Base-by-base conservation (phyloP, 2,329 filamentous ascomycete species). In the Metarhizium humberi region DNA sequence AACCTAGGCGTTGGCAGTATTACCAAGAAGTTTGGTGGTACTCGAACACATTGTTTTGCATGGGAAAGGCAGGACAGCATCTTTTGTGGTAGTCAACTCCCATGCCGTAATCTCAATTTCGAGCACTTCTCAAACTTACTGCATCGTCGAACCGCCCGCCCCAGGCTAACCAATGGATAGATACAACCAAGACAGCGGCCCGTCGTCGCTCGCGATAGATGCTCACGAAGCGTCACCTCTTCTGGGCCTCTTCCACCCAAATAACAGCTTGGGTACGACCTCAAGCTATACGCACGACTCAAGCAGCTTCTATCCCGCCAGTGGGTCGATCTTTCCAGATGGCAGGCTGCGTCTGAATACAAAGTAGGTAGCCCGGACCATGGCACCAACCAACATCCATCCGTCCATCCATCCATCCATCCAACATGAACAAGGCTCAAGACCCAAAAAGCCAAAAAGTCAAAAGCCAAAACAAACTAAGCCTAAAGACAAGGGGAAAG, bases 131-230 rank as follows among this genome's bases (percentile, higher is more conserved):
- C 55, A 54, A 34, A 52, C 51, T 50, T 55, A 49, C 52, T 53
- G 53, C 52, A 55, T 57, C 56, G 38, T 57, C 53, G 45, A 36
- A 53, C 50, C 38, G 30, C 45, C 14, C 13, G 25, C 11, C 45
- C 20, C 52, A 50, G 29, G 52, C 56, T 57, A 53, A 57, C 53
- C 56, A 55, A 57, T 57, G 56, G 53, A 57, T 68, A 82, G 80
- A 75, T 82, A 80, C 71, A 75, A 71, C 65, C 78, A 80, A 66
- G 78, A 81, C 64, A 70, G 77, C 63, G 75, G 69, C 67, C 73
- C 73, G 59, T 74, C 78, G 60, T 72, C 78, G 63, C 71, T 81
- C 62, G 75, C 76, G 61, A 74, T 82, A 69, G 79, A 82, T 67
- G 76, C 77, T 59, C 64, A 75, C 55, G 77, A 80, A 65, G 72